Conservation (phyloP, 2,329 filamentous ascomycete species). For the Arthrobotrys entomopaga region DNA sequence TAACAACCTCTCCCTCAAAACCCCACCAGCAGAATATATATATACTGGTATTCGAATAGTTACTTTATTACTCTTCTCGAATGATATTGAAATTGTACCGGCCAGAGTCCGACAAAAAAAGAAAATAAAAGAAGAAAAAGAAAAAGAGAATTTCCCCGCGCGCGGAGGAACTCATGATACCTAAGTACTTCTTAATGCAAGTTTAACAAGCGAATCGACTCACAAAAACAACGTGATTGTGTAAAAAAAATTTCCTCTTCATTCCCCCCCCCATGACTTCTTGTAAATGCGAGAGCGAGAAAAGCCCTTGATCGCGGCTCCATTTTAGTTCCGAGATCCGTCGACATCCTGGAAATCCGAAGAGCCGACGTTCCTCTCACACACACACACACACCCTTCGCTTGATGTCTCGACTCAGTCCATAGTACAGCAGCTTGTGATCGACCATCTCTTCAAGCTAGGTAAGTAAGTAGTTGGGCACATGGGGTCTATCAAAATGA, state of each 20-base stretch:
- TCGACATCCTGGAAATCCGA: conserved; percentile 48
- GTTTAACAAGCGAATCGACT: neutral
- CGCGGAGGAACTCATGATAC: conserved; percentile 38
- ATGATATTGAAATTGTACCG: neutral
- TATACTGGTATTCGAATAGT: too few relatives aligned
- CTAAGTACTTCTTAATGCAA: neutral
- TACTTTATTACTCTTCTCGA: too few relatives aligned
- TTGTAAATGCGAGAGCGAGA: neutral
- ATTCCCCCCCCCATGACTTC: conserved; percentile 20
- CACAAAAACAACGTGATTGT: conserved; percentile 25
- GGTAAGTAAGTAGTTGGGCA: too few relatives aligned
- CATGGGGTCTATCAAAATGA: conserved; percentile 5
- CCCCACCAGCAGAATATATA: neutral
- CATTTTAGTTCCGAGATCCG: conserved; percentile 52
- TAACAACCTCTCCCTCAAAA: conserved; percentile 7
- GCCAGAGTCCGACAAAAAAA: conserved; percentile 8
- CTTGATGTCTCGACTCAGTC: conserved; percentile 22
- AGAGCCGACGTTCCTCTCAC: conserved; percentile 11
- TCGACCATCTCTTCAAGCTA: conserved; percentile 7
- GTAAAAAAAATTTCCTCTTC: conserved; percentile 8
- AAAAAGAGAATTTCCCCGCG: neutral
- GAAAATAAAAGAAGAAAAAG: too few relatives aligned
- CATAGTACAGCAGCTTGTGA: too few relatives aligned
- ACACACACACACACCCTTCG: conserved; percentile 1
- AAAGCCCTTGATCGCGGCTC: conserved; percentile 13